Conservation (phyloP, 306 rosid genomes). For the Pueraria montana region DNA sequence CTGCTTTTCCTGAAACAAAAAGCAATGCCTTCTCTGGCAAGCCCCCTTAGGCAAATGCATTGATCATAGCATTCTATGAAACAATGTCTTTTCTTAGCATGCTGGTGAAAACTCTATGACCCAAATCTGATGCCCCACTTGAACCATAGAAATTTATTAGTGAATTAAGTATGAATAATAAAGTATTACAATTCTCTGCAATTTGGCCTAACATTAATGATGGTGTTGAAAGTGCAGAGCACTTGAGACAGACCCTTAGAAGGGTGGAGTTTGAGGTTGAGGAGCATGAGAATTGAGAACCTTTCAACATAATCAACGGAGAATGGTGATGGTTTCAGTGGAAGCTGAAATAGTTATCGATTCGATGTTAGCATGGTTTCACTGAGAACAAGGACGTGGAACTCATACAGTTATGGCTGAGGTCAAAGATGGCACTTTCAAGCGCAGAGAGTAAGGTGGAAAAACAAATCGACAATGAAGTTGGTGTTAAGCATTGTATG, state of each 20-base stretch:
- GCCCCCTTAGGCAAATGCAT: too few species aligned
- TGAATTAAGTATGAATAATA: slow-evolving; percentile 62
- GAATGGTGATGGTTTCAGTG: neutral
- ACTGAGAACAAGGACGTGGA: neutral
- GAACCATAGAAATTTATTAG: slow-evolving; percentile 65
- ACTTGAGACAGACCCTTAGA: neutral
- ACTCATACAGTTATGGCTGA: neutral
- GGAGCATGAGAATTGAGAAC: too few species aligned
- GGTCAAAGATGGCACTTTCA: too few species aligned
- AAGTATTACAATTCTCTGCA: neutral
- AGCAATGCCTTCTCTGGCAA: slow-evolving; percentile 51
- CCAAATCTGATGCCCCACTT: slow-evolving; percentile 59
- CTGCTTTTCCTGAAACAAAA: slow-evolving; percentile 64
- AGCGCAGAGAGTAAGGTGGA: too few species aligned
- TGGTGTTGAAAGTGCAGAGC: neutral
- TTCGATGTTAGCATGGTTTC: neutral
- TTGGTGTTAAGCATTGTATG: too few species aligned
- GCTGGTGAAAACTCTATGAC: slow-evolving; percentile 53
- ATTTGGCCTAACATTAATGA: neutral
- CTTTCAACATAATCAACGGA: neutral
- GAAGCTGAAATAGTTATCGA: neutral
- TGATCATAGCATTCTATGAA: slow-evolving; percentile 67
- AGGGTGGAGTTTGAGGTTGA: neutral
- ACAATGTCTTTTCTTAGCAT: slow-evolving; percentile 60
- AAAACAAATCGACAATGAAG: too few species aligned